phyloP scores from a whole-genome alignment of 495 filamentous ascomycete species.

The Penicillium alfredii region DNA sequence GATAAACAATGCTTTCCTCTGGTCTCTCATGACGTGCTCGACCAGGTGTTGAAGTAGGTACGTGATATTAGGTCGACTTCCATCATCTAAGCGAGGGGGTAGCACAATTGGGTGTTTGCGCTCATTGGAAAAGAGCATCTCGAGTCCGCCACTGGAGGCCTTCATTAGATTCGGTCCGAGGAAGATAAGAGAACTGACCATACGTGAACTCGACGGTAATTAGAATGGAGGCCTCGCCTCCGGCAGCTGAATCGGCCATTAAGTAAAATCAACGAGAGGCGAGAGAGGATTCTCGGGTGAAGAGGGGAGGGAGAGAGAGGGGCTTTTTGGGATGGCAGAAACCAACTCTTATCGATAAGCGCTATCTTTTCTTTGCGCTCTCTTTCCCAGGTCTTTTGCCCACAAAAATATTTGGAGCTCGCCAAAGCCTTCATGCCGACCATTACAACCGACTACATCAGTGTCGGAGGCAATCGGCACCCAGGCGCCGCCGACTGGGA shows the following conservation, averaged over 20 bases:
- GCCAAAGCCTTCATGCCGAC: slow-evolving; percentile 34
- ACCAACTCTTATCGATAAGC: slow-evolving; percentile 43
- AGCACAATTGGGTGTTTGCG: slow-evolving; percentile 63
- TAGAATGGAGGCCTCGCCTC: slow-evolving; percentile 27
- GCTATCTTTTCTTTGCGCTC: too few species aligned
- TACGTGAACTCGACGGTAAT: slow-evolving; percentile 75
- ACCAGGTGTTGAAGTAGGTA: slow-evolving; percentile 78
- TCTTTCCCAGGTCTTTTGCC: slow-evolving; percentile 18
- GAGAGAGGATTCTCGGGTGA: slow-evolving; percentile 4
- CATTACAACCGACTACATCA: slow-evolving; percentile 57
- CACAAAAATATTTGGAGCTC: slow-evolving; percentile 18
- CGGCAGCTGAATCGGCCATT: slow-evolving; percentile 8
- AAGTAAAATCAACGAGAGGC: background rate
- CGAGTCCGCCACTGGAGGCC: slow-evolving; percentile 73
- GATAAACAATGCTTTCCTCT: slow-evolving; percentile 83
- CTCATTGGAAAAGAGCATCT: slow-evolving; percentile 84
- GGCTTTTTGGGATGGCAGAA: slow-evolving; percentile 16
- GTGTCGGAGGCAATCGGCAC: slow-evolving; percentile 84
- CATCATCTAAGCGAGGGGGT: slow-evolving; percentile 54
- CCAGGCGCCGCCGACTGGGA: slow-evolving; percentile 90
- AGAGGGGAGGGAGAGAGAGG: slow-evolving; percentile 8
- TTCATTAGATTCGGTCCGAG: slow-evolving; percentile 8
- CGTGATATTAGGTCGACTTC: slow-evolving; percentile 59
- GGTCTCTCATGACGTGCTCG: slow-evolving; percentile 75
- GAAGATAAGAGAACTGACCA: slow-evolving; percentile 13